Evolutionary conservation across 495 filamentous ascomycete genomes (phyloP), one percentile per base, ranked within the genome.

Genomic region (Aspergillus avenaceus): DNA sequence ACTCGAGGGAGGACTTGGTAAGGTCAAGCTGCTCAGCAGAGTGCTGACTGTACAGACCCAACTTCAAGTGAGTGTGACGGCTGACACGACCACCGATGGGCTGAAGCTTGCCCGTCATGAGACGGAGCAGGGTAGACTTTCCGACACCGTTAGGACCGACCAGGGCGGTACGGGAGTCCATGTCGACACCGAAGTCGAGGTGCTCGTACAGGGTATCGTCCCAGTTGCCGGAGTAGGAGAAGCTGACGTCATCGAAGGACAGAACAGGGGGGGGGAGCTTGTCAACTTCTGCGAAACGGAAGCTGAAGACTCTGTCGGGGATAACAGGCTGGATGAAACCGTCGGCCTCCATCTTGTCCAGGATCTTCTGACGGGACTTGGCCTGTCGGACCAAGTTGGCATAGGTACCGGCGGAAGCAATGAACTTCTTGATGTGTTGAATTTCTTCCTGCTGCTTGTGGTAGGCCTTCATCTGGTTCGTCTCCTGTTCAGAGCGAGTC

Each of bases 261-360:
- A 98, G 75, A 42, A 98, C 93, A 12, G 93, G 93, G 47, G 93
- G 93, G 23, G 93, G 93, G 28, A 98, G 84, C 78, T 97, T 97
- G 65, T 98, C 93, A 41, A 97, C 93, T 60, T 97, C 90, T 49
- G 93, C 95, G 72, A 98, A 98, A 66, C 93, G 86, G 85, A 98
- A 98, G 45, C 88, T 90, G 79, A 98, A 98, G 61, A 97, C 88
- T 38, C 86, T 81, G 72, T 98, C 93, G 51, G 80, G 67, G 53
- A 80, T 69, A 49, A 98, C 89, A 24, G 88, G 86, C 75, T 98
- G 86, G 62, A 98, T 97, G 69, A 97, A 91, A 55, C 93, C 93
- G 59, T 98, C 93, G 48, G 93, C 95, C 77, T 97, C 93, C 93
- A 98, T 98, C 81, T 98, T 98, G 81, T 98, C 93, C 50, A 98